These are phyloP conservation scores for Rhodotorula sp. DNA, from an alignment of 1,284 basidiomycete species.

Conservation along the genomic window DNA sequence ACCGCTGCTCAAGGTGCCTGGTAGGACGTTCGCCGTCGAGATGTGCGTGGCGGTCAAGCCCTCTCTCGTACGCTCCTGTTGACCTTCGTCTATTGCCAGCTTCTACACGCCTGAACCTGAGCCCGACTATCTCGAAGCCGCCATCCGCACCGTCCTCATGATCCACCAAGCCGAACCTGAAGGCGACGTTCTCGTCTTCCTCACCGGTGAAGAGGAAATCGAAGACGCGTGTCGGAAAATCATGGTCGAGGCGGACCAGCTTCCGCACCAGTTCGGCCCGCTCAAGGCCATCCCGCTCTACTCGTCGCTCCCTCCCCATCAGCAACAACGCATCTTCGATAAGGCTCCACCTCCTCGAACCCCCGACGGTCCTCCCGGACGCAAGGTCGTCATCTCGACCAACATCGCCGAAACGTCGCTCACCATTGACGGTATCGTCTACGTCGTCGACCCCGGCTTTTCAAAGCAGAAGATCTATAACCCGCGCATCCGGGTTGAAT, in stretches of 20 bases:
- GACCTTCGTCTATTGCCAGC: conserved; percentile 7
- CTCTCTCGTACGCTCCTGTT: neutral
- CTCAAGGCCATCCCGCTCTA: conserved; percentile 87
- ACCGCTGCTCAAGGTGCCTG: conserved; percentile 92
- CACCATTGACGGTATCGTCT: conserved; percentile 98
- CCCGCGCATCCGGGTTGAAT: conserved; percentile 93
- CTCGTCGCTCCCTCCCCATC: conserved; percentile 85
- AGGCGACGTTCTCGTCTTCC: conserved; percentile 89
- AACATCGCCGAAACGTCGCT: conserved; percentile 98
- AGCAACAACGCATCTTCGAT: conserved; percentile 95
- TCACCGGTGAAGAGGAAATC: conserved; percentile 98
- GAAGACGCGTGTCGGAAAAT: conserved; percentile 95
- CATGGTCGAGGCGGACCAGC: conserved; percentile 79
- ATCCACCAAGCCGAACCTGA: conserved; percentile 94
- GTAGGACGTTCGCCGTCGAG: conserved; percentile 93
- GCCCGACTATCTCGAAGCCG: conserved; percentile 94
- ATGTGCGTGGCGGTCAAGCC: conserved; percentile 44
- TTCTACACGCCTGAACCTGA: conserved; percentile 97
- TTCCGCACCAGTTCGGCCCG: conserved; percentile 73
- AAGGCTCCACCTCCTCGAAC: conserved; percentile 66
- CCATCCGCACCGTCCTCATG: conserved; percentile 94
- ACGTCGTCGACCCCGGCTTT: conserved; percentile 97
- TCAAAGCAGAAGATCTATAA: conserved; percentile 98
- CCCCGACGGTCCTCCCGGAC: conserved; percentile 72
- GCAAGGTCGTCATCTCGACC: conserved; percentile 93